A percentile compares a stretch with the other conserved stretches of the same genome.
These are phyloP conservation scores for Phytophthora fragariaefolia DNA, from an alignment of 352 stramenopile genomes.

Conservation along the genomic window DNA sequence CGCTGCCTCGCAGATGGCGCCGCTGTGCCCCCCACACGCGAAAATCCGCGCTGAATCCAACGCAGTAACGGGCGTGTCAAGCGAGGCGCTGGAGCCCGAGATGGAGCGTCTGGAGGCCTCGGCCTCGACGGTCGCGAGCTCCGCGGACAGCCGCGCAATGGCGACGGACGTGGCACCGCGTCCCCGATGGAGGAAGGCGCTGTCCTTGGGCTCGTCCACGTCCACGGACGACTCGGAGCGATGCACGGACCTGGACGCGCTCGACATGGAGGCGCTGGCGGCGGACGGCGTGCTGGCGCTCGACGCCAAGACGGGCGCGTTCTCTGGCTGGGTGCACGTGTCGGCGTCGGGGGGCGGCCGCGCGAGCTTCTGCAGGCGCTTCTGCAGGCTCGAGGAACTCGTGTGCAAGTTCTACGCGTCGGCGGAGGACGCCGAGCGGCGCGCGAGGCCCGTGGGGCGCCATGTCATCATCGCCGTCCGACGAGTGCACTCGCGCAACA, in stretches of 20 bases:
- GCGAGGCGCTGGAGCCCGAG: neutral
- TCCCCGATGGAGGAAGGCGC: constrained; percentile 37
- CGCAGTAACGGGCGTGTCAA: constrained; percentile 23
- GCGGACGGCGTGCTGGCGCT: constrained; percentile 28
- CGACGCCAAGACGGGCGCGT: constrained; percentile 31
- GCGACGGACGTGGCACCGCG: constrained; percentile 4
- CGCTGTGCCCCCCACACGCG: constrained; percentile 18
- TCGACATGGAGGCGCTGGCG: constrained; percentile 36
- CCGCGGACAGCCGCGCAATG: constrained; percentile 19
- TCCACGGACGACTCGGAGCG: constrained; percentile 29
- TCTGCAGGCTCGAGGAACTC: constrained; percentile 51
- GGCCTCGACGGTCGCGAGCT: constrained; percentile 27
- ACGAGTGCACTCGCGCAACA: constrained; percentile 56
- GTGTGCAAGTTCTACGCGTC: constrained; percentile 52
- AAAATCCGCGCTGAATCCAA: constrained; percentile 29
- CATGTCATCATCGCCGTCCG: constrained; percentile 53
- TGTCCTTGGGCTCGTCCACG: constrained; percentile 30
- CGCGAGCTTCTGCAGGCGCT: constrained; percentile 35
- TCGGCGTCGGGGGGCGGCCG: constrained; percentile 8
- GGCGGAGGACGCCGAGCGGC: constrained; percentile 20
- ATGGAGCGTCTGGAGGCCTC: constrained; percentile 25
- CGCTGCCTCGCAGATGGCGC: constrained; percentile 12
- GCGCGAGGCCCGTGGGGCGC: constrained; percentile 16
- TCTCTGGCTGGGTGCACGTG: constrained; percentile 51
- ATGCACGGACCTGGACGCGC: constrained; percentile 34